These are phyloP conservation scores for Tetramitus jugosus DNA, from an alignment of 208 protist genomes.

Conservation along the genomic window DNA sequence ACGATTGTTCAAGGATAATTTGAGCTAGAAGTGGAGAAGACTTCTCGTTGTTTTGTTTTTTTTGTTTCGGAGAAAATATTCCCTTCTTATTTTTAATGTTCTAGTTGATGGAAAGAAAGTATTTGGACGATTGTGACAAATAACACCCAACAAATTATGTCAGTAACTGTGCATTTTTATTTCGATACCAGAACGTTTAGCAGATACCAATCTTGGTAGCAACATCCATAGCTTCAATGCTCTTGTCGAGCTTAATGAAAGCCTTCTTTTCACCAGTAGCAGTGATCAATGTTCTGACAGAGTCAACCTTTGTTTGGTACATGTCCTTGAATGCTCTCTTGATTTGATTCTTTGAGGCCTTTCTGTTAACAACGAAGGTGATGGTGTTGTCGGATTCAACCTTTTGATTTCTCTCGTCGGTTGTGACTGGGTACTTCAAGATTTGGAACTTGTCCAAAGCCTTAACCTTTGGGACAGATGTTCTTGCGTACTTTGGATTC, in stretches of 20 bases:
- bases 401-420: constrained; percentile 94
- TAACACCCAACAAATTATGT: too few relatives aligned
- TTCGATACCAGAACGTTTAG: too few relatives aligned
- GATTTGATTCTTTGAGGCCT: constrained; percentile 96
- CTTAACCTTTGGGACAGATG: constrained; percentile 63
- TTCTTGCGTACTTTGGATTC: constrained; percentile 77
- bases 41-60: too few relatives aligned
- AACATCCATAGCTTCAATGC: constrained; percentile 88
- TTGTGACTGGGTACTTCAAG: constrained; percentile 93
- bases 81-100: too few relatives aligned
- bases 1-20: too few relatives aligned
- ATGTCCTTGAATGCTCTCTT: constrained; percentile 92
- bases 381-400: constrained; percentile 99
- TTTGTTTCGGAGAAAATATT: too few relatives aligned
- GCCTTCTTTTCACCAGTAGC: constrained; percentile 97
- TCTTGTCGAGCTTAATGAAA: constrained; percentile 87
- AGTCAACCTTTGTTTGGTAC: constrained; percentile 91
- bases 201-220: constrained; percentile 97
- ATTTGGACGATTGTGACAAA: too few relatives aligned
- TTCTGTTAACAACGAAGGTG: constrained; percentile 96
- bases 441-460: constrained; percentile 68
- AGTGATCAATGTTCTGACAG: constrained; percentile 97
- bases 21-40: too few relatives aligned
- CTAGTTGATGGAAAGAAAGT: too few relatives aligned
- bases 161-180: too few relatives aligned